Conservation (phyloP, 2,329 filamentous ascomycete genomes). For the Lasiodiplodia sp. region DNA sequence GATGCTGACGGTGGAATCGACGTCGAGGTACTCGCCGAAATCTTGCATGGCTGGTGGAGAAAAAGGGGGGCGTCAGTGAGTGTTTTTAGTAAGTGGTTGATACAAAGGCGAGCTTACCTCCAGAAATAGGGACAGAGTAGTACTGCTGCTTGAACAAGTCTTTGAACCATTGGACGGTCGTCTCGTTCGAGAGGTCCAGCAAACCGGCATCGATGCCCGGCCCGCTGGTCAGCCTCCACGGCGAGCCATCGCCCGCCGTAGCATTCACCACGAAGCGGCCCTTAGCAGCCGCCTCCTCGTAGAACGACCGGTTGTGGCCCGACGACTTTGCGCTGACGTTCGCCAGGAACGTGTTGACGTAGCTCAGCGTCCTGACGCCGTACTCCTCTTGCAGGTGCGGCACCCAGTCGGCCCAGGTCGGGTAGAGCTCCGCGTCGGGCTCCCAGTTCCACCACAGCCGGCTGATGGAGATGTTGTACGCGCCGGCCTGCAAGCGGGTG, state of each 20-base stretch:
- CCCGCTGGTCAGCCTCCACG: conserved; percentile 44
- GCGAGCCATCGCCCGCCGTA: conserved; percentile 42
- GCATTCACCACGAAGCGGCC: conserved; percentile 46
- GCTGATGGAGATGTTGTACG: conserved; percentile 41
- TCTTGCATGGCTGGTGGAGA: conserved; percentile 41
- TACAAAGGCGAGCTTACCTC: conserved; percentile 32
- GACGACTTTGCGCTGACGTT: conserved; percentile 45
- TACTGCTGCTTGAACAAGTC: conserved; percentile 44
- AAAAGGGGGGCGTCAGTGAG: neutral
- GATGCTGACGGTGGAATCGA: conserved; percentile 38
- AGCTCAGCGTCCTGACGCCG: conserved; percentile 41
- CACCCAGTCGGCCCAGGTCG: conserved; percentile 46
- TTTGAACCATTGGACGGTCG: conserved; percentile 43
- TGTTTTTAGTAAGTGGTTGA: neutral
- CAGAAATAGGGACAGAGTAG: conserved; percentile 46
- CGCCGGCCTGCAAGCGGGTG: conserved; percentile 44
- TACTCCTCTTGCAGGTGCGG: conserved; percentile 42
- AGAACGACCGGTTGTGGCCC: conserved; percentile 43
- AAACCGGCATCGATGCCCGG: conserved; percentile 48
- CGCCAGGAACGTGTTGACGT: conserved; percentile 47
- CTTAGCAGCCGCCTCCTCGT: conserved; percentile 41
- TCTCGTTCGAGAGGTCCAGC: conserved; percentile 46
- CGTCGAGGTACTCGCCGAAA: conserved; percentile 48
- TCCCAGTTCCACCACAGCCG: conserved; percentile 53
- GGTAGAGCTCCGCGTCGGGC: conserved; percentile 44